phyloP scores from a whole-genome alignment of 2,329 filamentous ascomycete species.

The Xylaria sp. region DNA sequence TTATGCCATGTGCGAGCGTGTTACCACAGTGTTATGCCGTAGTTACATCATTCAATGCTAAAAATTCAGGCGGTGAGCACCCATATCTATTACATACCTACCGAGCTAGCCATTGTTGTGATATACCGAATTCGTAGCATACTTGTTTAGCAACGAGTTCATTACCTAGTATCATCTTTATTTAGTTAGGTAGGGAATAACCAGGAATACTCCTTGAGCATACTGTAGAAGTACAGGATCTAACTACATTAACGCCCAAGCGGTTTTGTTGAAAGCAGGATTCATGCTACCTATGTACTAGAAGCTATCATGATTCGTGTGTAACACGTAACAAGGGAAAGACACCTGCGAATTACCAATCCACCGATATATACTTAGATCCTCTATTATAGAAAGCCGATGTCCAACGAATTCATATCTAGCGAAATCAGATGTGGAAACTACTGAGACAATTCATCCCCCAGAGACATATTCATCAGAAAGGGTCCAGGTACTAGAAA shows the following conservation, averaged over 20 bases:
- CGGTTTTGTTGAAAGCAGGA: neutral
- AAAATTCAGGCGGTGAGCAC: constrained; percentile 42
- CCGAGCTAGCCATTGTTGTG: constrained; percentile 1
- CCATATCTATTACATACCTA: constrained; percentile 29
- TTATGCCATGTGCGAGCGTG: constrained; percentile 30
- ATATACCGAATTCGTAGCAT: neutral
- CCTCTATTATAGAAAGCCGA: constrained; percentile 2
- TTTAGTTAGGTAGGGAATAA: neutral
- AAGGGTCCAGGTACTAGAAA: constrained; percentile 7
- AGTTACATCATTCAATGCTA: constrained; percentile 44
- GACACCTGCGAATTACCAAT: constrained; percentile 13
- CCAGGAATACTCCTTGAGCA: neutral
- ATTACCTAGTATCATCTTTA: neutral
- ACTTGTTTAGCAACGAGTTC: neutral
- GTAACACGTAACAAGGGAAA: constrained; percentile 1
- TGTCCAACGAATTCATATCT: constrained; percentile 14
- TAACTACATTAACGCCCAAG: neutral
- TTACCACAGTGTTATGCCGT: constrained; percentile 14
- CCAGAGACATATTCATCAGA: constrained; percentile 28
- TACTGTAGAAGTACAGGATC: neutral
- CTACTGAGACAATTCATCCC: constrained; percentile 34
- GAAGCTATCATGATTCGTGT: constrained; percentile 27
- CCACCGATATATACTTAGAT: constrained; percentile 3
- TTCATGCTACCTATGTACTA: neutral
- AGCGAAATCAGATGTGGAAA: constrained; percentile 31